These are phyloP conservation scores for Pythium folliculosum DNA, from an alignment of 352 stramenopile genomes.

Conservation along the genomic window DNA sequence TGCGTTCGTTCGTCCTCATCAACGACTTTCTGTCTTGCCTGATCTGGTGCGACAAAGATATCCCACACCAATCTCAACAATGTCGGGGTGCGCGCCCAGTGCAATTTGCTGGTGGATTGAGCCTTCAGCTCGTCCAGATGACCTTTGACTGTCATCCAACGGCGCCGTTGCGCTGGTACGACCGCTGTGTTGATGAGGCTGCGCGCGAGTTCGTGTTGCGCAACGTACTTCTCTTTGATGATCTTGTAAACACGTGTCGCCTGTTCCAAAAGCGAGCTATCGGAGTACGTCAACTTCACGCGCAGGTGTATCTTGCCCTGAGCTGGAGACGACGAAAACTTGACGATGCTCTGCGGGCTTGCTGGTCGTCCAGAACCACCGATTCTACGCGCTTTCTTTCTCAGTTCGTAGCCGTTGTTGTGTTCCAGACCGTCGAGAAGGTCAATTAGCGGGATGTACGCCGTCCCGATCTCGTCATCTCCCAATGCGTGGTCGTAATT, in stretches of 20 bases:
- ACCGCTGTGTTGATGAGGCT: conserved; percentile 63
- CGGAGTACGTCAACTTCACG: conserved; percentile 52
- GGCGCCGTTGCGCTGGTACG: conserved; percentile 56
- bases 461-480: conserved; percentile 54
- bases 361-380: not conserved
- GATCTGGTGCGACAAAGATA: conserved; percentile 55
- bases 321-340: conserved; percentile 13
- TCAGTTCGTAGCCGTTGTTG: conserved; percentile 59
- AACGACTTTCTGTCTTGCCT: conserved; percentile 5
- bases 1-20: conserved; percentile 42
- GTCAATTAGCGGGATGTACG: conserved; percentile 66
- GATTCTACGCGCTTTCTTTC: conserved; percentile 30
- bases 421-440: conserved; percentile 64
- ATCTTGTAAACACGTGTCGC: conserved; percentile 64
- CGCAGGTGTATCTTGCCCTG: conserved; percentile 49
- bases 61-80: conserved; percentile 73
- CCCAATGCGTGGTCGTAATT: conserved; percentile 48
- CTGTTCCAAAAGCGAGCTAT: conserved; percentile 65
- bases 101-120: conserved; percentile 50
- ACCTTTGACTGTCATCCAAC: conserved; percentile 59
- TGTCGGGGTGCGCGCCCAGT: conserved; percentile 67
- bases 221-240: conserved; percentile 64
- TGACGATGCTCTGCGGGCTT: conserved; percentile 5
- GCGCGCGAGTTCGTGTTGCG: conserved; percentile 52
- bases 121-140: conserved; percentile 57